phyloP scores from a whole-genome alignment of 768 basidiomycete genomes.

The Russula griseocarnosa region DNA sequence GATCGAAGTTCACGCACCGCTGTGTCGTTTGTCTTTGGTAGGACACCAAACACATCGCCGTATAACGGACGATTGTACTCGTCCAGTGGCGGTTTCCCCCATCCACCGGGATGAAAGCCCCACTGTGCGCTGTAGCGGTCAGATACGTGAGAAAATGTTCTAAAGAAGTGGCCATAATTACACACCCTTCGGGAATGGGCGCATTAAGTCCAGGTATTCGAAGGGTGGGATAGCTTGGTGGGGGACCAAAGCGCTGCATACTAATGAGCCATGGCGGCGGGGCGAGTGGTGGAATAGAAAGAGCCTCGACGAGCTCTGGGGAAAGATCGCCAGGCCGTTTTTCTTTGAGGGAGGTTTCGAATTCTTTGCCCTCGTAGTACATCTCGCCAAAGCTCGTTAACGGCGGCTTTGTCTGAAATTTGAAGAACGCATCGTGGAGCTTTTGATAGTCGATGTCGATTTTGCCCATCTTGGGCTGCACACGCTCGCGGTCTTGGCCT shows the following conservation, averaged over 20 bases:
- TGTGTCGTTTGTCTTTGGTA: conserved; percentile 71
- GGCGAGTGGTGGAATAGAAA: conserved; percentile 96
- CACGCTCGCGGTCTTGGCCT: conserved; percentile 97
- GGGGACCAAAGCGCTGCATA: conserved; percentile 99
- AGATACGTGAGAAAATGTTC: conserved; percentile 19
- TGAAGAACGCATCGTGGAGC: conserved; percentile 98
- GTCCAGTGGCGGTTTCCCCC: conserved; percentile 98
- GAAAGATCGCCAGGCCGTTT: conserved; percentile 96
- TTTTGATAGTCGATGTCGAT: conserved; percentile 99
- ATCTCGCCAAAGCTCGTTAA: conserved; percentile 95
- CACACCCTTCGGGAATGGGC: conserved; percentile 94
- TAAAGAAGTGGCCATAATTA: conserved; percentile 17
- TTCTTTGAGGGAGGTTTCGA: conserved; percentile 95
- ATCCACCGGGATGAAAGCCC: conserved; percentile 99
- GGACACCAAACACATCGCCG: conserved; percentile 96
- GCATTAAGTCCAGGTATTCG: conserved; percentile 94
- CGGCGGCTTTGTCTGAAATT: conserved; percentile 91
- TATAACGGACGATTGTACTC: conserved; percentile 97
- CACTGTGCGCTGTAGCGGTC: conserved; percentile 73
- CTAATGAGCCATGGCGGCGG: conserved; percentile 99
- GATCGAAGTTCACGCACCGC: conserved; percentile 50
- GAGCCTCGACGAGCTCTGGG: conserved; percentile 94
- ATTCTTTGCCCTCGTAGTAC: conserved; percentile 99
- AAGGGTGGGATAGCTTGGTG: conserved; percentile 94
- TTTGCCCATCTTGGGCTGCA: conserved; percentile 99